A percentile compares a stretch with the other conserved stretches of the same genome.
Conservation (phyloP, 148 eudicot genomes). For the Selenicereus undatus region DNA sequence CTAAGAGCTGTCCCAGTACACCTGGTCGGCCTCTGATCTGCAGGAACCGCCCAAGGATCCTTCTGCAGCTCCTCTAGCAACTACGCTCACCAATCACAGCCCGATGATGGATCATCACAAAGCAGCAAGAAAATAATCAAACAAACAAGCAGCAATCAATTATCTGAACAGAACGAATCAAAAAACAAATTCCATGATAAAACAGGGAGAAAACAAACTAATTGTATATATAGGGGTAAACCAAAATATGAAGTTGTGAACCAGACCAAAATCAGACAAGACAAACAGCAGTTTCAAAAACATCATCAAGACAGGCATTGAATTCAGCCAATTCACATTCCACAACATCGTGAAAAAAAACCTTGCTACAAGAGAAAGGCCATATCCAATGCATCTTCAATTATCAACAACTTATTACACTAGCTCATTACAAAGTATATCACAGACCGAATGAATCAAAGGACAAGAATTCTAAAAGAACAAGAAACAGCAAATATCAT, state of each 20-base stretch:
- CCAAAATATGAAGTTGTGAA: neutral
- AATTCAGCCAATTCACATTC: neutral
- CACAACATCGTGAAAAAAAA: neutral
- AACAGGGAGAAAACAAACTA: neutral
- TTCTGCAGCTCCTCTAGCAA: constrained; percentile 94
- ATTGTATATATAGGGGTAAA: no score
- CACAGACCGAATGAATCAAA: neutral
- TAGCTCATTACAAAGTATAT: neutral
- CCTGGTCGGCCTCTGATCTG: constrained; percentile 83
- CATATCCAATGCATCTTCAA: neutral
- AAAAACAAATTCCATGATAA: neutral
- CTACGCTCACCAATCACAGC: constrained; percentile 31
- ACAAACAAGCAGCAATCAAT: constrained; percentile 1
- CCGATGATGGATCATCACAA: constrained; percentile 21
- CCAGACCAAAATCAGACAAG: neutral
- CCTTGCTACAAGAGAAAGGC: neutral
- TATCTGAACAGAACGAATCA: neutral
- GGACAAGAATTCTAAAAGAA: neutral
- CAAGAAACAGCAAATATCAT: constrained; percentile 9
- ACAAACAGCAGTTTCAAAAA: neutral
- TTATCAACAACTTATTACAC: neutral
- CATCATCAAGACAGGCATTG: neutral
- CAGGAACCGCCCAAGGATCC: constrained; percentile 89
- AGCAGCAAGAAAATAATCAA: constrained; percentile 3
- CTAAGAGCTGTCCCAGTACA: constrained; percentile 87